A percentile compares a stretch with the other conserved stretches of the same genome.
phyloP scores from a whole-genome alignment of 2,329 filamentous ascomycete species.

The Ophiostoma australiae region DNA sequence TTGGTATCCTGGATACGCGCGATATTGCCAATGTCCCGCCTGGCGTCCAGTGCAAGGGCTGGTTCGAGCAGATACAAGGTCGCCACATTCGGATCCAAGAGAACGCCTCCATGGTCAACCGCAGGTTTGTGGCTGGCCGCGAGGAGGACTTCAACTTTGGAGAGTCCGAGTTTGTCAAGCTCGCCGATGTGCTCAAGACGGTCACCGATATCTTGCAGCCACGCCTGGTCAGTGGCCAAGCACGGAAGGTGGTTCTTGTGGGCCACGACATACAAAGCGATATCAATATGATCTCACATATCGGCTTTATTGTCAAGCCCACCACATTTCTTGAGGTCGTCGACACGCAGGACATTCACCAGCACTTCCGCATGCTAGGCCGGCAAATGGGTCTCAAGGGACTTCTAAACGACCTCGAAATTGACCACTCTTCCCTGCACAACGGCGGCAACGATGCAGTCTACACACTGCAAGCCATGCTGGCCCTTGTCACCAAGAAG shows the following conservation, averaged over 20 bases:
- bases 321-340: constrained; percentile 57
- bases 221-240: constrained; percentile 17
- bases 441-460: constrained; percentile 84
- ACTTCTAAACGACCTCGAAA: constrained; percentile 60
- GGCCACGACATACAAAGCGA: constrained; percentile 70
- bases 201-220: constrained; percentile 32
- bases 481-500: constrained; percentile 51
- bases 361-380: constrained; percentile 51
- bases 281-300: constrained; percentile 57
- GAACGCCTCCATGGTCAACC: constrained; percentile 60
- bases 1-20: constrained; percentile 71
- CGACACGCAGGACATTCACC: constrained; percentile 71
- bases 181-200: constrained; percentile 34
- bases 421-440: constrained; percentile 64
- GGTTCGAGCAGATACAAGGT: constrained; percentile 61
- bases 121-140: constrained; percentile 43
- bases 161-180: constrained; percentile 39
- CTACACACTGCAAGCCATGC: constrained; percentile 69
- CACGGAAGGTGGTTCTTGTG: constrained; percentile 61
- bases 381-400: constrained; percentile 53
- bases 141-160: constrained; percentile 63
- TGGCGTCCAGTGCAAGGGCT: constrained; percentile 57
- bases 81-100: constrained; percentile 76
- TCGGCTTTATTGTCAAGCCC: constrained; percentile 59
- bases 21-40: constrained; percentile 52